Percentiles rank a stretch among this genome's conserved stretches.
These are phyloP conservation scores for Pythium graminicola DNA, from an alignment of 352 stramenopile genomes.

Conservation along the genomic window DNA sequence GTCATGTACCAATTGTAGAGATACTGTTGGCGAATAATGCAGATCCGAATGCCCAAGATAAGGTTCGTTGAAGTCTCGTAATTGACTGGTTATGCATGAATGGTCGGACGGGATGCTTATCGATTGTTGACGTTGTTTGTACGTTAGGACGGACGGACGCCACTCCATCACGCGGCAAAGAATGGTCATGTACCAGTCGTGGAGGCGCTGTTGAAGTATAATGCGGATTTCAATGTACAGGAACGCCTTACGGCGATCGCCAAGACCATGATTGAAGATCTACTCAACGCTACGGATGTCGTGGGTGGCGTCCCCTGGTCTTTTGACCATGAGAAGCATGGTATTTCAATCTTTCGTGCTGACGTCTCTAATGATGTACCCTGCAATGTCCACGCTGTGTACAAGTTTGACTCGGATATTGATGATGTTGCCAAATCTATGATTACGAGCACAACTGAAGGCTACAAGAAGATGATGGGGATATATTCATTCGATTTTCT, in stretches of 20 bases:
- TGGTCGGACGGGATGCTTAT: too few species aligned
- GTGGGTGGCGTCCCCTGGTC: conserved; percentile 64
- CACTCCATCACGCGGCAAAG: too few species aligned
- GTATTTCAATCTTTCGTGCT: conserved; percentile 75
- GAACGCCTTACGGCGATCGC: conserved; percentile 63
- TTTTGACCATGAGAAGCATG: conserved; percentile 75
- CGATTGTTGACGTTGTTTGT: too few species aligned
- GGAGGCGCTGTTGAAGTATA: too few species aligned
- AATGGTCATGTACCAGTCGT: too few species aligned
- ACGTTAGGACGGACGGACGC: too few species aligned
- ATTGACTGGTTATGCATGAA: too few species aligned
- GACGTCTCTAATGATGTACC: conserved; percentile 50
- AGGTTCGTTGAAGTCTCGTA: too few species aligned
- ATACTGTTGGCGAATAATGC: too few species aligned
- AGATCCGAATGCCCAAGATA: too few species aligned
- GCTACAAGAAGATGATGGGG: conserved; percentile 83
- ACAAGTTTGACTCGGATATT: conserved; percentile 73
- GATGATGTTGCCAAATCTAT: conserved; percentile 78
- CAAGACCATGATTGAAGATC: conserved; percentile 76
- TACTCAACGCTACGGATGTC: conserved; percentile 69
- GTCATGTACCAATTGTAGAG: too few species aligned
- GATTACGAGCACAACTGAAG: conserved; percentile 64
- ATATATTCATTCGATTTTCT: conserved; percentile 81
- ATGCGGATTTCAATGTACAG: conserved; percentile 47
- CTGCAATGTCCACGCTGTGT: conserved; percentile 81